Percentiles rank a stretch among this genome's conserved stretches.
phyloP scores from a whole-genome alignment of 768 basidiomycete species.

The Boletus tylopilopsis region DNA sequence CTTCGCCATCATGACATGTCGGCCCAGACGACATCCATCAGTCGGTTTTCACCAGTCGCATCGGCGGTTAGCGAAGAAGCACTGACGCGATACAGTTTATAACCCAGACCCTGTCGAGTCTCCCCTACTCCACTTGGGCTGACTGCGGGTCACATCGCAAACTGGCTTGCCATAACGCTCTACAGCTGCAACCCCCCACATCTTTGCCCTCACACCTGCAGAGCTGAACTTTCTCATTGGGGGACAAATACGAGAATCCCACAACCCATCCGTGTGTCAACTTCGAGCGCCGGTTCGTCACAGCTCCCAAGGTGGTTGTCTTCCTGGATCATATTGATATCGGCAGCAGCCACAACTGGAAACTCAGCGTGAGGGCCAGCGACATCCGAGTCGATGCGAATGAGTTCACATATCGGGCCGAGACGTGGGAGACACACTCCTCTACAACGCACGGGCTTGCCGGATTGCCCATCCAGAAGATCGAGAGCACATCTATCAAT shows the following conservation, averaged over 20 bases:
- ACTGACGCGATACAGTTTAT: too few species aligned
- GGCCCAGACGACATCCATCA: too few species aligned
- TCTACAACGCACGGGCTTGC: constrained; percentile 1
- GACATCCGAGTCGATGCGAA: constrained; percentile 7
- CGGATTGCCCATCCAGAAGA: constrained; percentile 23
- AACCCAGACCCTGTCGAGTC: background rate
- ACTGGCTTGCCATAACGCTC: background rate
- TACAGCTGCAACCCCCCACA: background rate
- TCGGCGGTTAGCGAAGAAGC: too few species aligned
- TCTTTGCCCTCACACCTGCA: constrained; percentile 2
- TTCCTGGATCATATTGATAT: background rate
- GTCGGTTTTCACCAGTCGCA: too few species aligned
- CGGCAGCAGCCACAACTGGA: background rate
- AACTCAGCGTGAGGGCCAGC: constrained; percentile 2
- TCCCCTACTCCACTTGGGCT: background rate
- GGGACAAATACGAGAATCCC: background rate
- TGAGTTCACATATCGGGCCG: constrained; percentile 16
- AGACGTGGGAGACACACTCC: constrained; percentile 7
- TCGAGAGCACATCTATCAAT: constrained; percentile 15
- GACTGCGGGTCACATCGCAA: constrained; percentile 7
- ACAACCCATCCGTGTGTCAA: background rate
- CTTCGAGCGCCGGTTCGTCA: background rate
- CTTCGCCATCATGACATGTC: too few species aligned
- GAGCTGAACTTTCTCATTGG: constrained; percentile 17
- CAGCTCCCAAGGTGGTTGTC: background rate